Percentiles rank a stretch among this genome's conserved stretches.
phyloP scores from a whole-genome alignment of 1,284 basidiomycete species.

The Ceratobasidium sp. region DNA sequence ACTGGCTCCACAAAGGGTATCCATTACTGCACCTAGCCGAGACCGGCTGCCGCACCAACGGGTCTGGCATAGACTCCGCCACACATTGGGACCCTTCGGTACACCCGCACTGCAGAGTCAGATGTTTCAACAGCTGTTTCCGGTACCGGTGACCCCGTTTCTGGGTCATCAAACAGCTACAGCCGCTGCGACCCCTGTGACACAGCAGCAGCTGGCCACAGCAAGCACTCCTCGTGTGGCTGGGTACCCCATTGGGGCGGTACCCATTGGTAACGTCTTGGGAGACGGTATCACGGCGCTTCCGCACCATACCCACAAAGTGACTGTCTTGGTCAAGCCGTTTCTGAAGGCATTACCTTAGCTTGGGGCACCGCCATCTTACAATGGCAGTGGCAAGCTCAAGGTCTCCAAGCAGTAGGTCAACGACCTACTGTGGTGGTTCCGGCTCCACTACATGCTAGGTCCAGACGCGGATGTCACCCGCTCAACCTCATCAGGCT shows the following conservation, averaged over 20 bases:
- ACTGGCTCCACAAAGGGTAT: too few species aligned
- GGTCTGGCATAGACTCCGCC: background rate
- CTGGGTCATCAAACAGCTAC: background rate
- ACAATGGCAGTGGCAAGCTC: conserved; percentile 13
- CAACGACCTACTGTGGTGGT: conserved; percentile 1
- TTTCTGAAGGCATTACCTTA: background rate
- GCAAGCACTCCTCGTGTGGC: background rate
- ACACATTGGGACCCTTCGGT: background rate
- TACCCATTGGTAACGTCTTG: conserved; percentile 1
- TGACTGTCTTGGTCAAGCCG: background rate
- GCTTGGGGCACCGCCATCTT: background rate
- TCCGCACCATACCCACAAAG: background rate
- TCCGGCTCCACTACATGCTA: background rate
- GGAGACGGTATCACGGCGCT: background rate
- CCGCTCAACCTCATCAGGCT: conserved; percentile 6
- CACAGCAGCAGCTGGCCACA: background rate
- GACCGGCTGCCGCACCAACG: background rate
- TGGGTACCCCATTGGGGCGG: conserved; percentile 22
- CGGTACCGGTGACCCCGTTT: background rate
- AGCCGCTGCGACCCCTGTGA: background rate
- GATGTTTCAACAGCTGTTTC: background rate
- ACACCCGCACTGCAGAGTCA: background rate
- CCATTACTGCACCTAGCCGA: too few species aligned
- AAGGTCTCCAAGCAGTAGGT: conserved; percentile 9
- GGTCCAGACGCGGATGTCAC: background rate